Evolutionary conservation across 2,329 filamentous ascomycete genomes (phyloP).

Genomic region (Sodiomyces alkalinus): DNA sequence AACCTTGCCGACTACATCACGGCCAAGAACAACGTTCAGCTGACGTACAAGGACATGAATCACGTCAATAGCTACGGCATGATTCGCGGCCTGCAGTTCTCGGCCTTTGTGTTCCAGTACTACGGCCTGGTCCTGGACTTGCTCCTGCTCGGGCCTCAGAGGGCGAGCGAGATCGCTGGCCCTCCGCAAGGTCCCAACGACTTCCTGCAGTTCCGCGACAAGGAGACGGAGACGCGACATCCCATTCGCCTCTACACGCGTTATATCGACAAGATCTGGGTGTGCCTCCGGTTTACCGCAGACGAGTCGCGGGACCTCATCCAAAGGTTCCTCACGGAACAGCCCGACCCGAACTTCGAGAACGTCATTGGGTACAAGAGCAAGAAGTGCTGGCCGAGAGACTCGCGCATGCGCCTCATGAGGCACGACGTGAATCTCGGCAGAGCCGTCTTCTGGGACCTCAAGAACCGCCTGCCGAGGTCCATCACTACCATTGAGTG

Average conservation of each 20-base stretch:
- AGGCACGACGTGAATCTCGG: conserved; percentile 96
- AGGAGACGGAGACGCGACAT: conserved; percentile 80
- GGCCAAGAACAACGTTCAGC: conserved; percentile 96
- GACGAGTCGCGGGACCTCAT: conserved; percentile 94
- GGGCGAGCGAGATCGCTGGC: conserved; percentile 94
- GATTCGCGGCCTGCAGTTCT: conserved; percentile 96
- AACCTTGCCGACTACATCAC: conserved; percentile 98
- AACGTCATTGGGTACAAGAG: conserved; percentile 98
- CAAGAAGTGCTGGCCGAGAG: conserved; percentile 98
- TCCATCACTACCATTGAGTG: conserved; percentile 96
- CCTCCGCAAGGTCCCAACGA: conserved; percentile 90
- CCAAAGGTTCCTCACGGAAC: conserved; percentile 92
- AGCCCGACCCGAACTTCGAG: conserved; percentile 97
- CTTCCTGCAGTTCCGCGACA: conserved; percentile 91
- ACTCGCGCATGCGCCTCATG: conserved; percentile 97
- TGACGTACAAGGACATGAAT: conserved; percentile 99
- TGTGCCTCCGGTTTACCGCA: conserved; percentile 84
- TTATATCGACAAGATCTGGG: conserved; percentile 98
- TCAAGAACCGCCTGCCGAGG: conserved; percentile 90
- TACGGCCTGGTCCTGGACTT: conserved; percentile 93
- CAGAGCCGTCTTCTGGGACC: conserved; percentile 94
- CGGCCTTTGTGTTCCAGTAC: conserved; percentile 97
- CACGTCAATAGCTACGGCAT: conserved; percentile 98
- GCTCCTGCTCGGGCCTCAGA: conserved; percentile 77
- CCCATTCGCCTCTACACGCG: conserved; percentile 95